phyloP scores from a whole-genome alignment of 2,329 filamentous ascomycete genomes.

The Aspergillus aculeatinus region DNA sequence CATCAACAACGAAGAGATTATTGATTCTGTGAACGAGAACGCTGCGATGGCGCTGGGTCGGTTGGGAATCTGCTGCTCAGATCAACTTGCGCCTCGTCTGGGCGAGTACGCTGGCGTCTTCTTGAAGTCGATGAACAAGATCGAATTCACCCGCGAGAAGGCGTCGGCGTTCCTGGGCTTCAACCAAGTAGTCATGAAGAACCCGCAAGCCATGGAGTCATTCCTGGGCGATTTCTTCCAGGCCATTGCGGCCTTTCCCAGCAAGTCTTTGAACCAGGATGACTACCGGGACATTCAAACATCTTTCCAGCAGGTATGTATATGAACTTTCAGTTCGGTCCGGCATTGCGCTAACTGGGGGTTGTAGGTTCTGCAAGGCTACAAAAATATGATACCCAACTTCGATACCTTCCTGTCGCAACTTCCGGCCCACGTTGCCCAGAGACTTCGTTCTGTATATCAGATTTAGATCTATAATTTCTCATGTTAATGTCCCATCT shows the following conservation, averaged over 20 bases:
- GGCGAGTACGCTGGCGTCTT: constrained; percentile 79
- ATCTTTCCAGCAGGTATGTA: constrained; percentile 72
- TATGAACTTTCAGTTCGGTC: background rate
- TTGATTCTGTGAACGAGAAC: constrained; percentile 86
- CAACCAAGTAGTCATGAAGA: constrained; percentile 76
- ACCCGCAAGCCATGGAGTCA: constrained; percentile 89
- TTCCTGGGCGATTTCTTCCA: constrained; percentile 78
- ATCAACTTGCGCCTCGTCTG: constrained; percentile 75
- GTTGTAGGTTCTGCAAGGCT: constrained; percentile 45
- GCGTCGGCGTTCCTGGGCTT: constrained; percentile 91
- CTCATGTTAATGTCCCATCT: constrained; percentile 20
- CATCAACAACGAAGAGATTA: constrained; percentile 79
- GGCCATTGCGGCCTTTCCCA: constrained; percentile 71
- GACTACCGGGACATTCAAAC: constrained; percentile 61
- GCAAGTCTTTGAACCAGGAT: constrained; percentile 62
- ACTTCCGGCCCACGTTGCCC: constrained; percentile 39
- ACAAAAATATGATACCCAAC: constrained; percentile 49
- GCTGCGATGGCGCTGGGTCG: constrained; percentile 89
- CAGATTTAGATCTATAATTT: constrained; percentile 35
- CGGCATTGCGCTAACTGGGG: background rate
- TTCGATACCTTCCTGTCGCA: constrained; percentile 48
- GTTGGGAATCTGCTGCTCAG: constrained; percentile 75
- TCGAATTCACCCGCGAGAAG: constrained; percentile 90
- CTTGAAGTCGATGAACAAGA: constrained; percentile 74
- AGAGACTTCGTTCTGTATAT: constrained; percentile 45